Evolutionary conservation across 257 asterid genomes (phyloP), one percentile per base, ranked within the genome.

Genomic region (Nemophila menziesii): DNA sequence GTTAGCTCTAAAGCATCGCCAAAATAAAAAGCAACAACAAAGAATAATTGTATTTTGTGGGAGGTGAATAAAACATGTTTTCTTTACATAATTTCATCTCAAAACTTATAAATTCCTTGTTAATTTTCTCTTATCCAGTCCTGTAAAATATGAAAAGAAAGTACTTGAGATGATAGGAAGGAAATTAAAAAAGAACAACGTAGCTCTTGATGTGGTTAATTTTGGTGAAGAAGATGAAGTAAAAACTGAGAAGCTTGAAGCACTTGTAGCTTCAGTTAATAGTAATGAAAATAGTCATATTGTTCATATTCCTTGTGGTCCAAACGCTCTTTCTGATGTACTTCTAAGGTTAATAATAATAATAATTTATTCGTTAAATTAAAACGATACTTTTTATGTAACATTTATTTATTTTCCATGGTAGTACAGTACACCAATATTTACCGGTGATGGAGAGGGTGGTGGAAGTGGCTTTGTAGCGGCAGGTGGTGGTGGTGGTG

Each of bases 1-100:
- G 74, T 61, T 85, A 70, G 94, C 99, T 53, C 85, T 90, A 49
- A 90, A 90, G 78, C 99, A 90, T 70, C 87, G 96, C 39, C 99
- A 85, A 59, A 90, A 90, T 68, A 90, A 90, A 76, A 90, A 85
- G 73, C 99, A 90, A 36, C 94, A 90, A 29, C 96, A 85, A 49
- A 81, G 99, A 72, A 85, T 90, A 53, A 85, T 90, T 43, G 94
- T 90, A 22, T 90, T 90, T 67, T 86, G 77, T 40, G 99, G 99
- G 74, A 81, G 98, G 98, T 90, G 55, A 36, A 51, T 10, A 41
- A 38, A 20, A 16, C 52, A 36, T 49, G 5, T 33, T 47, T 3
- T 20, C 54, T 21, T 46, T 24, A 21, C 22, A 21, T 45, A 48
- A 4, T 16, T 19, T 42, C 5, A 12, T 38, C 13, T 33, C 47